Evolutionary conservation across 768 basidiomycete species (phyloP), one percentile per base, ranked within the genome.

Genomic region (Gymnopilus junonius): DNA sequence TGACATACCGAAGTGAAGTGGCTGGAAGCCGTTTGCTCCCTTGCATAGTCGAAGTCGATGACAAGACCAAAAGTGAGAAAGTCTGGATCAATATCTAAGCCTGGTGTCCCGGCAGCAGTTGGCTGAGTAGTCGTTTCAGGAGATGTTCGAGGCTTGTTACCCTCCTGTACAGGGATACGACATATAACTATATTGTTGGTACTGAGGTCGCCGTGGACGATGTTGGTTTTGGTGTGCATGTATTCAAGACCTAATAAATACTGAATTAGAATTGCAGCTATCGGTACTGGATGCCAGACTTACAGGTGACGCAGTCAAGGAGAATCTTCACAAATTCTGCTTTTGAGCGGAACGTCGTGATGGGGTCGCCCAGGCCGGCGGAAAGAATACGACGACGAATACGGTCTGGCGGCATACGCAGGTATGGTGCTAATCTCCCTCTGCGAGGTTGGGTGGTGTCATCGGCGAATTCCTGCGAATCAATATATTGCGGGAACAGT

Each of bases 1-100:
- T 27, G 45, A 50, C 56, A 25, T 27, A 63, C 62, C 45, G 46
- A 63, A 48, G 62, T 63, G 40, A 48, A 58, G n/a, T 63, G 55
- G 32, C 40, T 35, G 31, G 4, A 6, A 23, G 46, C 40, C 32
- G 23, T 25, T 4, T 39, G 34, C n/a, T 27, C 1, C 48, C 46
- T 55, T 50, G 55, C 55, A 42, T 63, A 63, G 23, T 63, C 62
- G 27, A 58, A 63, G 20, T 63, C 62, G 25, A 63, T 63, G 32
- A 63, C 46, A 31, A 51, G 15, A 12, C 62, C 62, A 31, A 35
- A 27, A 51, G 57, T 55, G 34, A 55, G 62, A 35, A 63, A 46
- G 45, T 23, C 23, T 45, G 10, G 37, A 50, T 3, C 29, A 10
- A 31, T 20, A 14, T n/a, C 5, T 31, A 7, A 5, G 11, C 43